Percentiles rank a stretch among this genome's conserved stretches.
These are phyloP conservation scores for Chrysopogon serrulatus DNA, from an alignment of 176 grass and related monocot species.

Conservation along the genomic window DNA sequence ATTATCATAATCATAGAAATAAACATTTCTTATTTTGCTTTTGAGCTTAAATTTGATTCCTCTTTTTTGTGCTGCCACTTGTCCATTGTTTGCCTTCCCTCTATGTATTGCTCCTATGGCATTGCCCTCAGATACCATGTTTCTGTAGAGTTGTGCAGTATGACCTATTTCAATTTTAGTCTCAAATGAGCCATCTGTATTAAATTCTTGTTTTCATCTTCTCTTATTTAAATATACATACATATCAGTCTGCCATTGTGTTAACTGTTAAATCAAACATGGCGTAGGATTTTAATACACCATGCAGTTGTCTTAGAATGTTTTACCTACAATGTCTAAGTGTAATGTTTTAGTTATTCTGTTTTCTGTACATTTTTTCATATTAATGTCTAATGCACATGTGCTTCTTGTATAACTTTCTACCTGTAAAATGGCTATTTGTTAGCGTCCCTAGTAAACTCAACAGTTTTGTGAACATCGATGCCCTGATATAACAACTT, in stretches of 20 bases:
- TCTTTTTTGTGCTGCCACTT: background rate
- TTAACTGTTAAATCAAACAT: background rate
- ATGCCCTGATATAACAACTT: slow-evolving; percentile 25
- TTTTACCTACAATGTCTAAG: slow-evolving; percentile 7
- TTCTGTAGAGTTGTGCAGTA: background rate
- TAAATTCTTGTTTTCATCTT: background rate
- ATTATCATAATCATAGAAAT: background rate
- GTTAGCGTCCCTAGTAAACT: background rate
- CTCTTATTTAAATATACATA: background rate
- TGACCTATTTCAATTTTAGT: background rate
- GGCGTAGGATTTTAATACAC: background rate
- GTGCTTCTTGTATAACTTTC: background rate
- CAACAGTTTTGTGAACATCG: background rate
- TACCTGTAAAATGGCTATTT: background rate
- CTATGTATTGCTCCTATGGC: too few relatives aligned
- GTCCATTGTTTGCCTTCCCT: background rate
- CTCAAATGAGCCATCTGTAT: background rate
- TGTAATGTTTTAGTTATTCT: background rate
- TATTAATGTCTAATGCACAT: background rate
- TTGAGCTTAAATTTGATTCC: background rate
- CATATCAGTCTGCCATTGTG: background rate
- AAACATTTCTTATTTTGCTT: background rate
- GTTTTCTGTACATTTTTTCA: background rate
- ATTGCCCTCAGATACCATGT: background rate
- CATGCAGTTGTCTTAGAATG: background rate